These are phyloP conservation scores for Pseudogymnoascus sp. DNA, from an alignment of 2,329 filamentous ascomycete genomes.

Conservation along the genomic window DNA sequence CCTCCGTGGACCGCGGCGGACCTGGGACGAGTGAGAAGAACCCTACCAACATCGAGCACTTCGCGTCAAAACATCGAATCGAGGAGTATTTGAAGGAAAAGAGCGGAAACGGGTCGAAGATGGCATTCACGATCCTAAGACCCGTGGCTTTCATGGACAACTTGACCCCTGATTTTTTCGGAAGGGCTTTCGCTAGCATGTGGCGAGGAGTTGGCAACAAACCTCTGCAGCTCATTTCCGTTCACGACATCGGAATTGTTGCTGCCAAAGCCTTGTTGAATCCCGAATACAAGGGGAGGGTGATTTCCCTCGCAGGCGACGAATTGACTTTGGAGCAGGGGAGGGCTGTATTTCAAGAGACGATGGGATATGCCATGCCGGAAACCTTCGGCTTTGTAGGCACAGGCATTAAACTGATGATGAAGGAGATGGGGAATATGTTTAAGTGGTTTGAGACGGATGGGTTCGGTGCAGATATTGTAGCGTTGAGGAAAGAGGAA, in stretches of 20 bases:
- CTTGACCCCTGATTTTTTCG: slow-evolving; percentile 19
- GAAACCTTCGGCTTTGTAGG: slow-evolving; percentile 24
- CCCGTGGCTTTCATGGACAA: slow-evolving; percentile 50
- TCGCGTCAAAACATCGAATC: slow-evolving; percentile 45
- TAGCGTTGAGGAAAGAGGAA: no score
- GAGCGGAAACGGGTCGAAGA: slow-evolving; percentile 27
- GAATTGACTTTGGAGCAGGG: slow-evolving; percentile 33
- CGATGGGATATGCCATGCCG: slow-evolving; percentile 23
- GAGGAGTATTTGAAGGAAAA: slow-evolving; percentile 44
- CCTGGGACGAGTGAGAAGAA: slow-evolving; percentile 33
- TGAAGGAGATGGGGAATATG: slow-evolving; percentile 25
- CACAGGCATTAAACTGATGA: slow-evolving; percentile 16
- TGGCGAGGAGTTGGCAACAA: slow-evolving; percentile 27
- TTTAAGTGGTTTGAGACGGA: slow-evolving; percentile 25
- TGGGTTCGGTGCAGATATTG: slow-evolving; percentile 20
- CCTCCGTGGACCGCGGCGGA: slow-evolving; percentile 48
- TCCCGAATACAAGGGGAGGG: slow-evolving; percentile 32
- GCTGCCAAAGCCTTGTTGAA: slow-evolving; percentile 37
- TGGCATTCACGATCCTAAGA: slow-evolving; percentile 48
- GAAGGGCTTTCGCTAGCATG: slow-evolving; percentile 24
- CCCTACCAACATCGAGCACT: slow-evolving; percentile 45
- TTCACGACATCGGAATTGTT: slow-evolving; percentile 39
- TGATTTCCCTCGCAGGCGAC: slow-evolving; percentile 38
- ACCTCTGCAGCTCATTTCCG: slow-evolving; percentile 36
- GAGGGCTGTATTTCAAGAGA: slow-evolving; percentile 26